A percentile compares a stretch with the other conserved stretches of the same genome.
Evolutionary conservation across 2,329 filamentous ascomycete species (phyloP).

Genomic region (Hawksworthiomyces lignivorus): DNA sequence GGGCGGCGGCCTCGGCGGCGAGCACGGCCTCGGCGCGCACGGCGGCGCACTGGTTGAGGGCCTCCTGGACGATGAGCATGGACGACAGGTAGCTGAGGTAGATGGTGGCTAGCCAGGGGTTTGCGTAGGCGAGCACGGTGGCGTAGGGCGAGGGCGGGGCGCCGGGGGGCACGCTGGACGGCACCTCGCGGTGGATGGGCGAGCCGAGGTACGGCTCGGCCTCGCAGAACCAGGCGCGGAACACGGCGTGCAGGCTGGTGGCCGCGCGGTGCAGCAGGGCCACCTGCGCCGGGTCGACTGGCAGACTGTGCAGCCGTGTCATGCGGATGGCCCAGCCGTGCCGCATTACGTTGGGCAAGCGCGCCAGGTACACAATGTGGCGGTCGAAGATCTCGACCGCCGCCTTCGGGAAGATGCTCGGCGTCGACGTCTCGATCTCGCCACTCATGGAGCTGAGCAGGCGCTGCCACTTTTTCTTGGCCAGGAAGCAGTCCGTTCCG

Average conservation of each 20-base stretch:
- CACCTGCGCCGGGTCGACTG: slow-evolving; percentile 22
- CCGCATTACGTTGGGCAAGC: slow-evolving; percentile 26
- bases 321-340: slow-evolving; percentile 26
- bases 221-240: slow-evolving; percentile 25
- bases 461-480: slow-evolving; percentile 27
- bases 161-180: slow-evolving; percentile 19
- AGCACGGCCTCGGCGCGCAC: not conserved
- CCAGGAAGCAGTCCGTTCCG: slow-evolving; percentile 28
- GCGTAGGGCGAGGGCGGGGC: slow-evolving; percentile 26
- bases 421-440: not conserved
- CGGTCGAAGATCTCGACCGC: slow-evolving; percentile 22
- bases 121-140: slow-evolving; percentile 24
- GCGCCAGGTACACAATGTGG: slow-evolving; percentile 27
- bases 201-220: slow-evolving; percentile 6
- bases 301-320: slow-evolving; percentile 20
- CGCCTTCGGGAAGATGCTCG: not conserved
- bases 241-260: slow-evolving; percentile 21
- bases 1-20: no score
- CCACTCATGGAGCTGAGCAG: slow-evolving; percentile 19
- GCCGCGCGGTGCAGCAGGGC: slow-evolving; percentile 22
- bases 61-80: slow-evolving; percentile 32
- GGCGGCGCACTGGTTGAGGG: slow-evolving; percentile 25
- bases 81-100: slow-evolving; percentile 31
- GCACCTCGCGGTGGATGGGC: slow-evolving; percentile 5
- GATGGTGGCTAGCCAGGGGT: slow-evolving; percentile 27